A percentile compares a stretch with the other conserved stretches of the same genome.
These are phyloP conservation scores for Solanum rostratum DNA, from an alignment of 257 asterid species.

Conservation along the genomic window DNA sequence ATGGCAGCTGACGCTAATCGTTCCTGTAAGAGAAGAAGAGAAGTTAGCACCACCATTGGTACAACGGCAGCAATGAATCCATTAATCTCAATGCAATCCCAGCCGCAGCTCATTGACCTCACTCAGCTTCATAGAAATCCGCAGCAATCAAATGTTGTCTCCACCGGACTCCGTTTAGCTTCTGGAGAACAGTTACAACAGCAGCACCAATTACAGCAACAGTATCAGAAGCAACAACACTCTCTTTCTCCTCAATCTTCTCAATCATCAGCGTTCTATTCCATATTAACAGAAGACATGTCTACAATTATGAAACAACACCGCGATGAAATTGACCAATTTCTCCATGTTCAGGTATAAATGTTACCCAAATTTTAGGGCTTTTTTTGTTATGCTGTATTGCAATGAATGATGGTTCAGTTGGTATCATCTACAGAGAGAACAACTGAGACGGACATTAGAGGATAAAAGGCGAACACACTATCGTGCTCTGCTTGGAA, in stretches of 20 bases:
- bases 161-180: conserved; percentile 35
- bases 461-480: conserved; percentile 28
- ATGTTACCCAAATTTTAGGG: not conserved
- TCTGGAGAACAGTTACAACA: conserved; percentile 19
- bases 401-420: not conserved
- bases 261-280: conserved; percentile 16
- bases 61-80: not conserved
- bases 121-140: conserved; percentile 12
- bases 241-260: conserved; percentile 31
- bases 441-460: conserved; percentile 16
- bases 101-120: conserved; percentile 18
- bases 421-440: conserved; percentile 12
- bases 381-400: too few species aligned
- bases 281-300: conserved; percentile 22
- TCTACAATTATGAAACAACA: conserved; percentile 25
- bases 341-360: conserved; percentile 8
- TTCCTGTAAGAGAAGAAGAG: conserved; percentile 28
- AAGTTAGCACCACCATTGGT: not conserved
- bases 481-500: conserved; percentile 12
- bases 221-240: not conserved
- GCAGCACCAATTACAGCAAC: not conserved
- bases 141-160: conserved; percentile 18
- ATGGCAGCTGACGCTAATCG: conserved; percentile 11
- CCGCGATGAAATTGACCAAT: conserved; percentile 22
- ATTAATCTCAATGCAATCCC: conserved; percentile 11